Evolutionary conservation across 1,139 yeast species (phyloP).

Genomic region (Zygosaccharomyces sapae): DNA sequence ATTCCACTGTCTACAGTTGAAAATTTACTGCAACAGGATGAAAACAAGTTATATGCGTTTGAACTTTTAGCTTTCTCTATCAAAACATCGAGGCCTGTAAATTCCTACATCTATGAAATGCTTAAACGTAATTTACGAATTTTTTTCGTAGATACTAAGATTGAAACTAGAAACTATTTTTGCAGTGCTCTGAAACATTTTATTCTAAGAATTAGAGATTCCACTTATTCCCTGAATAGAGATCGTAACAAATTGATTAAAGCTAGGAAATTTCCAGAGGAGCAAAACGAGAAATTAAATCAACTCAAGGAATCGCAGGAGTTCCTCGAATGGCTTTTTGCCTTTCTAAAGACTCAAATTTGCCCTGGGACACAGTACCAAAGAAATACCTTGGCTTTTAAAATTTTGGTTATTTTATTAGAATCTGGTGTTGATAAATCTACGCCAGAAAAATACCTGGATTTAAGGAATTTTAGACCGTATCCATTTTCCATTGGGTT

Average conservation of each 20-base stretch:
- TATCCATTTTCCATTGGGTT: slow-evolving; percentile 48
- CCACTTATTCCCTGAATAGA: slow-evolving; percentile 53
- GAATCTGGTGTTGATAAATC: slow-evolving; percentile 54
- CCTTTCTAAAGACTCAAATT: slow-evolving; percentile 43
- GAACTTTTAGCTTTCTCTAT: slow-evolving; percentile 58
- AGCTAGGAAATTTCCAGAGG: slow-evolving; percentile 39
- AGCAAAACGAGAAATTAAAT: slow-evolving; percentile 32
- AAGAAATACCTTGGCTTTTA: slow-evolving; percentile 49
- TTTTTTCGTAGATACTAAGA: slow-evolving; percentile 57
- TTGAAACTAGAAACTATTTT: slow-evolving; percentile 65
- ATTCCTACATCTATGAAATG: slow-evolving; percentile 42
- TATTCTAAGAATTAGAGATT: slow-evolving; percentile 60
- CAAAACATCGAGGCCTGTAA: slow-evolving; percentile 57
- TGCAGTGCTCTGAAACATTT: slow-evolving; percentile 58
- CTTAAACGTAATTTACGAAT: slow-evolving; percentile 44
- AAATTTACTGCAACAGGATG: slow-evolving; percentile 44
- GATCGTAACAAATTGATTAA: slow-evolving; percentile 42
- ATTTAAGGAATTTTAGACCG: slow-evolving; percentile 30
- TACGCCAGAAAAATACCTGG: slow-evolving; percentile 38
- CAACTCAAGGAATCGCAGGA: slow-evolving; percentile 36
- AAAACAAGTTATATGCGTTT: slow-evolving; percentile 54
- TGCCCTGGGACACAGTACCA: slow-evolving; percentile 71
- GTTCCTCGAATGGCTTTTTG: slow-evolving; percentile 46
- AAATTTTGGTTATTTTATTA: slow-evolving; percentile 46
- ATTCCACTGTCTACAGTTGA: slow-evolving; percentile 39